Percentiles rank a stretch among this genome's conserved stretches.
Conservation (phyloP, 2,329 filamentous ascomycete species). For the Phyllosticta citribraziliensis region DNA sequence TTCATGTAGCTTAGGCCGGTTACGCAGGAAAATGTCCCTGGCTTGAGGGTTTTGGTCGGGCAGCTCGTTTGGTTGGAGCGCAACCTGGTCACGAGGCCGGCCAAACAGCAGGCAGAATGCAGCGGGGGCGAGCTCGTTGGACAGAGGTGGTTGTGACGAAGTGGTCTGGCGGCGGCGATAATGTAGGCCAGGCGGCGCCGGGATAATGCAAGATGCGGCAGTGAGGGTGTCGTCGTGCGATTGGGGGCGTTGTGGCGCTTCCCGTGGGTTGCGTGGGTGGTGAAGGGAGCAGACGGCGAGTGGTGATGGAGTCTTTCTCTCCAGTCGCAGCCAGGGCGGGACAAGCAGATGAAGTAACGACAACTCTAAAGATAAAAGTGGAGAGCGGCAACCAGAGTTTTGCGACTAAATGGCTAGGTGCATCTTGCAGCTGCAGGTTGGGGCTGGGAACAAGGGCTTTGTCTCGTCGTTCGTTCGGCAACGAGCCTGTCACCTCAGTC, state of each 20-base stretch:
- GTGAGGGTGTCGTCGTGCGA: not conserved
- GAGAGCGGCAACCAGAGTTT: not conserved
- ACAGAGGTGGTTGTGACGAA: not conserved
- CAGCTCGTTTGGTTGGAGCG: not conserved
- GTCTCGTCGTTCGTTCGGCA: not conserved
- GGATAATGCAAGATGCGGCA: not conserved
- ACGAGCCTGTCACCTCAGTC: not conserved
- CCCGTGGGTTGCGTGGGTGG: not conserved
- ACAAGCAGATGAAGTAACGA: not conserved
- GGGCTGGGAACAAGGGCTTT: not conserved
- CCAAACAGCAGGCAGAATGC: not conserved
- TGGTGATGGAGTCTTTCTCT: not conserved
- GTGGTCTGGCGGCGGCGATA: not conserved
- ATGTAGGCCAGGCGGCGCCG: not conserved
- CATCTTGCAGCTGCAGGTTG: not conserved
- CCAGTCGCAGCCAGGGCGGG: not conserved
- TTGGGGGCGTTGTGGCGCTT: not conserved
- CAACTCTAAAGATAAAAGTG: not conserved
- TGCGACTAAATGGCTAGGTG: not conserved
- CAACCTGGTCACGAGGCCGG: not conserved
- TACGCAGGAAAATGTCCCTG: not conserved
- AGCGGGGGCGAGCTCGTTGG: not conserved
- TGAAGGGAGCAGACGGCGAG: not conserved
- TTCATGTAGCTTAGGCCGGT: not conserved
- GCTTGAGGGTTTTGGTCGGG: not conserved